Evolutionary conservation across 768 basidiomycete genomes (phyloP).

Genomic region (Lentinula guzmanii): DNA sequence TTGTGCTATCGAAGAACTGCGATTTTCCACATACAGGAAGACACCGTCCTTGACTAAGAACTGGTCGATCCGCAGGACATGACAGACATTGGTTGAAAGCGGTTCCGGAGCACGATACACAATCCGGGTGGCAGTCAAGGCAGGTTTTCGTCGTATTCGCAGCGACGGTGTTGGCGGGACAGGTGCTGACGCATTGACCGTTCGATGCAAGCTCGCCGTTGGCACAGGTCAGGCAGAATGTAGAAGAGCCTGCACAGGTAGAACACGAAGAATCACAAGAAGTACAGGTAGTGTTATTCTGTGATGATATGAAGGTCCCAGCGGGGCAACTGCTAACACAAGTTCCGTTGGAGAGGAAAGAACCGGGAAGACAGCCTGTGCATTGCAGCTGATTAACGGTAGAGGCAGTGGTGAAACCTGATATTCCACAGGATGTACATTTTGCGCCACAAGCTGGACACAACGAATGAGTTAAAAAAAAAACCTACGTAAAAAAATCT

Average conservation of each 20-base stretch:
- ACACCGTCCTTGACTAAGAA: conserved; percentile 71
- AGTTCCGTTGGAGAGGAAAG: conserved; percentile 60
- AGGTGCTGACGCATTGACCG: conserved; percentile 72
- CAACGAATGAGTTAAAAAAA: conserved; percentile 1
- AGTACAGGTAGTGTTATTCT: conserved; percentile 71
- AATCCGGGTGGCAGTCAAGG: conserved; percentile 79
- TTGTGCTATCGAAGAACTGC: conserved; percentile 66
- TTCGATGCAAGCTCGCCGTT: conserved; percentile 58
- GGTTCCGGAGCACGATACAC: conserved; percentile 73
- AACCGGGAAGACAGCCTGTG: conserved; percentile 74
- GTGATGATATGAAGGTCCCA: conserved; percentile 65
- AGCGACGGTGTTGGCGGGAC: conserved; percentile 66
- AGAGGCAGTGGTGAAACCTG: conserved; percentile 65
- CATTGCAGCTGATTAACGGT: conserved; percentile 64
- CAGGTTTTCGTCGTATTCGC: conserved; percentile 31
- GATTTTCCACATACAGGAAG: conserved; percentile 68
- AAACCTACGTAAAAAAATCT: neutral
- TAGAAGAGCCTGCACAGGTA: conserved; percentile 61
- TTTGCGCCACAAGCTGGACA: conserved; percentile 71
- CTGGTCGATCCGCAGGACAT: conserved; percentile 63
- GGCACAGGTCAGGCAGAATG: conserved; percentile 71
- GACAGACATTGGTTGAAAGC: conserved; percentile 75
- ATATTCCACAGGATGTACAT: conserved; percentile 73
- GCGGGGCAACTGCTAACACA: conserved; percentile 70
- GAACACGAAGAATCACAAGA: conserved; percentile 73